phyloP scores from a whole-genome alignment of 139 green algal species.

The Auxenochlorella pyrenoidosa region DNA sequence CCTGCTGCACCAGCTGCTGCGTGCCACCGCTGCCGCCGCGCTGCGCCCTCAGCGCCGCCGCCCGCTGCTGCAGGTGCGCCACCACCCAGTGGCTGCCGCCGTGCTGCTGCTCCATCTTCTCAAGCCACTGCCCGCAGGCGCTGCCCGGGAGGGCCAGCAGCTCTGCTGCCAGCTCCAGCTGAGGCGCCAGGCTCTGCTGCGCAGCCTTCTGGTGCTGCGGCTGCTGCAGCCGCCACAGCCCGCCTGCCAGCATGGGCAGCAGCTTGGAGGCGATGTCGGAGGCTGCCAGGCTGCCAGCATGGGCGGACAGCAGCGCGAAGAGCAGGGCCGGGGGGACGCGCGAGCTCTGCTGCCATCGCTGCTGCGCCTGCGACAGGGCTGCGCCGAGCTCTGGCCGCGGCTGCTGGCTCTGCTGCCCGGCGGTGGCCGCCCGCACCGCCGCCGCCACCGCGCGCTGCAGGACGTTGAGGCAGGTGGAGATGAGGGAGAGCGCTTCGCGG shows the following conservation, averaged over 20 bases:
- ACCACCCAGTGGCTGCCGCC: conserved; percentile 23
- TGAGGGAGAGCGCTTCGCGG: conserved; percentile 11
- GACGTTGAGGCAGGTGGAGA: conserved; percentile 6
- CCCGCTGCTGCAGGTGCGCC: conserved; percentile 1
- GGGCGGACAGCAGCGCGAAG: conserved; percentile 14
- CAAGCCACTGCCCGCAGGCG: conserved; percentile 2
- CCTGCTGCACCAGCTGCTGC: neutral
- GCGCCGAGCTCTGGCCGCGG: neutral
- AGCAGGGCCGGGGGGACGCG: neutral
- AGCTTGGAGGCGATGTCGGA: conserved; percentile 11
- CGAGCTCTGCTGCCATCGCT: conserved; percentile 9
- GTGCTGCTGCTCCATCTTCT: conserved; percentile 20
- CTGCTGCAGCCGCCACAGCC: conserved; percentile 33
- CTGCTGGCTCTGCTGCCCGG: neutral
- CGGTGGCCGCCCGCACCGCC: neutral
- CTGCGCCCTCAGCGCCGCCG: too few relatives aligned
- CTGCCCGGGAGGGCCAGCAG: conserved; percentile 9
- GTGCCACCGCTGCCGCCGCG: neutral
- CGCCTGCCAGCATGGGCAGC: conserved; percentile 42
- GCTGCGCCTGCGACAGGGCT: neutral
- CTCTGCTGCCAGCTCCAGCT: conserved; percentile 9
- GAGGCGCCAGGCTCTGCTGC: neutral
- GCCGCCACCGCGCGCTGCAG: conserved; percentile 21
- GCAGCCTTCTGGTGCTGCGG: conserved; percentile 9
- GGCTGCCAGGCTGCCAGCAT: neutral